Evolutionary conservation across 345 rosid species (phyloP).

Genomic region (Lagerstroemia speciosa): DNA sequence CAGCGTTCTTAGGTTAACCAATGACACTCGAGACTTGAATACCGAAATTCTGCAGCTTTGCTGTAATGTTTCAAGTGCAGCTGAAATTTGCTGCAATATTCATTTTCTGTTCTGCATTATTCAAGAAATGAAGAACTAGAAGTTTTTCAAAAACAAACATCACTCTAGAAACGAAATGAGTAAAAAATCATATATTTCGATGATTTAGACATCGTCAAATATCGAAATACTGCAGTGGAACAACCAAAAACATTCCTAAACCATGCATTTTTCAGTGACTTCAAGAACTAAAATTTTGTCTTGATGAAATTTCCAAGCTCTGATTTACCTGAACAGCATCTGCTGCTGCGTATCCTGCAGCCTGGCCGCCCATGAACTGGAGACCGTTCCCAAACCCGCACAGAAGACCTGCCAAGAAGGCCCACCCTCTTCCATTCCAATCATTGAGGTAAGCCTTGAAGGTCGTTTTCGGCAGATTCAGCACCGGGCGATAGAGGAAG

Average conservation of each 20-base stretch:
- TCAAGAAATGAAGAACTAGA: too few species aligned
- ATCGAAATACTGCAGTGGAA: too few species aligned
- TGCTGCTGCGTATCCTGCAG: constrained; percentile 89
- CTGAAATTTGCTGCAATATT: too few species aligned
- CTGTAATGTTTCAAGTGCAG: neutral
- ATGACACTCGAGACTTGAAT: neutral
- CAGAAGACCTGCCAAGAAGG: constrained; percentile 64
- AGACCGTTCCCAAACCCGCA: constrained; percentile 84
- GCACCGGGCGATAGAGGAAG: constrained; percentile 57
- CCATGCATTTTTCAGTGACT: too few species aligned
- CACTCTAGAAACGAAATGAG: too few species aligned
- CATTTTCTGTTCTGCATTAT: too few species aligned
- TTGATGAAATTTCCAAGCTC: neutral
- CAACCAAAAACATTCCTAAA: too few species aligned
- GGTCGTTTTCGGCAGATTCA: constrained; percentile 52
- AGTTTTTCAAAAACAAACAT: too few species aligned
- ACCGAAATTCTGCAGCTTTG: neutral
- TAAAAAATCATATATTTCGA: too few species aligned
- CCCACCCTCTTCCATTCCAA: constrained; percentile 81
- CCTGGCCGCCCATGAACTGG: constrained; percentile 87
- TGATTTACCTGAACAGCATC: constrained; percentile 64
- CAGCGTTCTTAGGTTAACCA: neutral
- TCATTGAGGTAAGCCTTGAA: constrained; percentile 55
- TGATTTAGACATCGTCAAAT: too few species aligned
- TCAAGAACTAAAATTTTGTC: neutral